Evolutionary conservation across 768 basidiomycete species (phyloP).

Genomic region (Tulasnella calospora): DNA sequence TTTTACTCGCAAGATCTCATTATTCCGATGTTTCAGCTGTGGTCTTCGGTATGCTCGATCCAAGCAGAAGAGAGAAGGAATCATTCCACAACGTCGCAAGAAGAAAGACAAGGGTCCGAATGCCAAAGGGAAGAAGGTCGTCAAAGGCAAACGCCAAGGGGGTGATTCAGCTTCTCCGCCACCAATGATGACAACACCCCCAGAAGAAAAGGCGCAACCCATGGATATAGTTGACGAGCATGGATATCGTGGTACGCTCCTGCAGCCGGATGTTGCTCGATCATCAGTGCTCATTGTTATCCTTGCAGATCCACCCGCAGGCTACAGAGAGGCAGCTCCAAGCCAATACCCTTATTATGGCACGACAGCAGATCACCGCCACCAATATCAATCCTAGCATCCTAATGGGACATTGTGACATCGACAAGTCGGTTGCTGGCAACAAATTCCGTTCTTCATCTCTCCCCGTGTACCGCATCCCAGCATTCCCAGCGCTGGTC

Average conservation of each 20-base stretch:
- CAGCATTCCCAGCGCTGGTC: not conserved
- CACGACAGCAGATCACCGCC: not conserved
- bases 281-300: not conserved
- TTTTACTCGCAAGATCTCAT: conserved; percentile 22
- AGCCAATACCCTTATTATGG: not conserved
- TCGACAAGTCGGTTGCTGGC: conserved; percentile 7
- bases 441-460: not conserved
- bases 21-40: conserved; percentile 47
- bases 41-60: conserved; percentile 82
- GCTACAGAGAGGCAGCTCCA: not conserved
- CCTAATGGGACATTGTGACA: conserved; percentile 8
- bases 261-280: not conserved
- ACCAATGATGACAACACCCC: not conserved
- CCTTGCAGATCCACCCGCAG: not conserved
- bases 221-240: not conserved
- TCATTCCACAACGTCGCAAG: conserved; percentile 28
- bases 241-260: not conserved
- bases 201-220: not conserved
- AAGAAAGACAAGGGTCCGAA: conserved; percentile 25
- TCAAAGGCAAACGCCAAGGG: not conserved
- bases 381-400: not conserved
- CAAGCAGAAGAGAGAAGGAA: conserved; percentile 80
- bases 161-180: conserved; percentile 14
- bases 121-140: not conserved
- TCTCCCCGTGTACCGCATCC: not conserved